Conservation (phyloP, 1,284 basidiomycete genomes). For the Phylloboletellus chloephorus region DNA sequence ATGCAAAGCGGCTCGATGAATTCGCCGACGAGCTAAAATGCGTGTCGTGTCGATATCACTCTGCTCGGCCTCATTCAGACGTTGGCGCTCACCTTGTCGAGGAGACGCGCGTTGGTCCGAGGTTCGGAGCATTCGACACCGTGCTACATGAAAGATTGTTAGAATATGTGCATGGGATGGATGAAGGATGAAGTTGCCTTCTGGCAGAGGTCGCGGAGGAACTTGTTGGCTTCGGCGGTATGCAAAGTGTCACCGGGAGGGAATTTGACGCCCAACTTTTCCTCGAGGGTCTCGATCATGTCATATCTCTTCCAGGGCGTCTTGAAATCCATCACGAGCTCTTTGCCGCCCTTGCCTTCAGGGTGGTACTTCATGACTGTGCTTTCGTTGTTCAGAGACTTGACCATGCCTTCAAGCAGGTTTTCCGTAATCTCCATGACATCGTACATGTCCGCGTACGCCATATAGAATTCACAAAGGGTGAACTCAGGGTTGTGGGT, state of each 20-base stretch:
- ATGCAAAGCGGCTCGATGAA: constrained; percentile 97
- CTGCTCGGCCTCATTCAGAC: neutral
- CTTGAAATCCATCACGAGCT: constrained; percentile 84
- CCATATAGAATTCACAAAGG: constrained; percentile 99
- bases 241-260: constrained; percentile 90
- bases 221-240: constrained; percentile 85
- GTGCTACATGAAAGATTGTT: constrained; percentile 53
- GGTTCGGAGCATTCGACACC: constrained; percentile 98
- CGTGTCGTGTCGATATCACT: constrained; percentile 10
- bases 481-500: constrained; percentile 98
- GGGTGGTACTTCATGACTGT: constrained; percentile 90
- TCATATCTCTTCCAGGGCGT: constrained; percentile 99
- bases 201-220: constrained; percentile 77
- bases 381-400: constrained; percentile 76
- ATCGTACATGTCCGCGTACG: constrained; percentile 99
- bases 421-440: constrained; percentile 96
- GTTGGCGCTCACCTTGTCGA: constrained; percentile 76
- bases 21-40: constrained; percentile 83
- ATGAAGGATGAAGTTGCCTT: constrained; percentile 50
- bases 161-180: neutral
- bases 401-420: constrained; percentile 90
- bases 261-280: constrained; percentile 90
- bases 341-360: constrained; percentile 82
- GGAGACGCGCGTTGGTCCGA: constrained; percentile 89
- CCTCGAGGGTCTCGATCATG: constrained; percentile 96